Evolutionary conservation across 2,329 filamentous ascomycete species (phyloP).

Genomic region (Knufia petricola): DNA sequence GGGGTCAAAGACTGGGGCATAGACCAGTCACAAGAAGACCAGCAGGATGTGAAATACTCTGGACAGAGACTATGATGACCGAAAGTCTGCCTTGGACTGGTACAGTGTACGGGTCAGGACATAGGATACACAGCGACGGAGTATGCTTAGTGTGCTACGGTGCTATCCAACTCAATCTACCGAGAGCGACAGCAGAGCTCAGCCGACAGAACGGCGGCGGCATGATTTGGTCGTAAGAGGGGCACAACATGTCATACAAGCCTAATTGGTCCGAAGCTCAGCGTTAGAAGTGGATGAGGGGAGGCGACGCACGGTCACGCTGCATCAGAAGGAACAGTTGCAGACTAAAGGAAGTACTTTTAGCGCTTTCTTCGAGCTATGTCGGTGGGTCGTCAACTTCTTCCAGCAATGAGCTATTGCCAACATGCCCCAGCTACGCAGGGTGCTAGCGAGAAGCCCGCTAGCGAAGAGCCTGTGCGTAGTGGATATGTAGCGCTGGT

Average conservation of each 20-base stretch:
- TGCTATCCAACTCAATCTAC: conserved; percentile 4
- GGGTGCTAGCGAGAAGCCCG: conserved; percentile 1
- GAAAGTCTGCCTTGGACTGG: not conserved
- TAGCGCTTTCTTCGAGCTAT: conserved; percentile 2
- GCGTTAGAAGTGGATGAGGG: conserved; percentile 3
- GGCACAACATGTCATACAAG: conserved; percentile 5
- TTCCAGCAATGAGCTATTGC: conserved; percentile 3
- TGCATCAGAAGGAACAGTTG: conserved; percentile 1
- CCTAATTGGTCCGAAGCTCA: conserved; percentile 4
- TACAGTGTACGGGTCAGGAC: not conserved
- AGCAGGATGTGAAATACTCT: not conserved
- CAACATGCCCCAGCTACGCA: conserved; percentile 1
- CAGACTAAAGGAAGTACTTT: conserved; percentile 2
- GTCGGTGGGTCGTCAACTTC: conserved; percentile 1
- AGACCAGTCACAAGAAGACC: not conserved
- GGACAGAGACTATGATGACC: not conserved
- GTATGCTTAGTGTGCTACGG: not conserved
- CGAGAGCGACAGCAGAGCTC: not conserved
- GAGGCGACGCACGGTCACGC: conserved; percentile 3
- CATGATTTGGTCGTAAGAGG: conserved; percentile 2
- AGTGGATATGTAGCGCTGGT: conserved; percentile 1
- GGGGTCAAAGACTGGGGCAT: not conserved
- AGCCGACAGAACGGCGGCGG: conserved; percentile 4
- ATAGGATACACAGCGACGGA: not conserved
- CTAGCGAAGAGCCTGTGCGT: conserved; percentile 1